Conservation (phyloP, 2,329 filamentous ascomycete genomes). For the Colletotrichum truncatum region DNA sequence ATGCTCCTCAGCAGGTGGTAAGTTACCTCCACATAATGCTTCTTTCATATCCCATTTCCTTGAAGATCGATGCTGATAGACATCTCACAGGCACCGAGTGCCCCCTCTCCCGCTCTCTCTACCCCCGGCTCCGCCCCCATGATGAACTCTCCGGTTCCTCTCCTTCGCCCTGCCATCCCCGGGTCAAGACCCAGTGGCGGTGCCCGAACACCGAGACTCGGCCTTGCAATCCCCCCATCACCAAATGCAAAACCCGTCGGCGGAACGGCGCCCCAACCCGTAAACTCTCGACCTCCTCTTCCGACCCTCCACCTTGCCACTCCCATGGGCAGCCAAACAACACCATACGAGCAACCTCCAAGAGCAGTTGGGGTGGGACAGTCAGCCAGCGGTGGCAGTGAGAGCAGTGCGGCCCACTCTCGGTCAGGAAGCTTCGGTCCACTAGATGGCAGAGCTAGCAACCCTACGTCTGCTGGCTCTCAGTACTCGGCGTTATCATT, state of each 20-base stretch:
- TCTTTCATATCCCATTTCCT: background rate
- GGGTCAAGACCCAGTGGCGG: slow-evolving; percentile 71
- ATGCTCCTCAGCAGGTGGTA: slow-evolving; percentile 30
- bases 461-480: slow-evolving; percentile 87
- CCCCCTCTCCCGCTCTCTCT: slow-evolving; percentile 37
- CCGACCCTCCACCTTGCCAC: slow-evolving; percentile 89
- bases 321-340: slow-evolving; percentile 82
- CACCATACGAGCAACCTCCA: slow-evolving; percentile 73
- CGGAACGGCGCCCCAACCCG: slow-evolving; percentile 51
- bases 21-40: background rate
- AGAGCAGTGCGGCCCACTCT: slow-evolving; percentile 81
- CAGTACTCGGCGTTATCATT: slow-evolving; percentile 87
- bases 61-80: background rate
- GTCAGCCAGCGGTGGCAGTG: slow-evolving; percentile 80
- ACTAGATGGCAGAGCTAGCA: slow-evolving; percentile 78
- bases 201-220: slow-evolving; percentile 78
- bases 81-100: background rate
- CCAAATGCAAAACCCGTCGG: slow-evolving; percentile 82
- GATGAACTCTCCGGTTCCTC: slow-evolving; percentile 81
- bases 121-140: slow-evolving; percentile 54
- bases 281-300: slow-evolving; percentile 67
- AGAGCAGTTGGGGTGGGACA: slow-evolving; percentile 63
- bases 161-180: slow-evolving; percentile 84
- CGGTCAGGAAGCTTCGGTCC: slow-evolving; percentile 85
- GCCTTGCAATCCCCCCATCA: slow-evolving; percentile 89